These are phyloP conservation scores for Botrytis fragariae DNA, from an alignment of 2,329 filamentous ascomycete genomes.

Conservation along the genomic window DNA sequence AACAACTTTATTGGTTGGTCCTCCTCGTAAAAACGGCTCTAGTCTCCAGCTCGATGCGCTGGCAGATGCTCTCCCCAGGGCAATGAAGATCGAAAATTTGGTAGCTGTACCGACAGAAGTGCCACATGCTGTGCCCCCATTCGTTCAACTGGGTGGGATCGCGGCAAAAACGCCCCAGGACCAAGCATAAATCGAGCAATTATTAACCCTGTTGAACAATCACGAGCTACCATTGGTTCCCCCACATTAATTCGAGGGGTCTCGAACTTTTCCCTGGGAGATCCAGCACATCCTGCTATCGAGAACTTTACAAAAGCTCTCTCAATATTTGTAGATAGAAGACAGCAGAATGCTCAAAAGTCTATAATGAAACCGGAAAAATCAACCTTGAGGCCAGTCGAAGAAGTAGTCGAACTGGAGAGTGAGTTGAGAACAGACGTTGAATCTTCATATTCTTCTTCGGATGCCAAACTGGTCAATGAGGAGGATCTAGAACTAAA, in stretches of 20 bases:
- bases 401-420: background rate
- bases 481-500: background rate
- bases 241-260: background rate
- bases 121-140: background rate
- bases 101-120: background rate
- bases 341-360: background rate
- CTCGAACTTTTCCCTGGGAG: background rate
- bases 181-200: background rate
- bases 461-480: background rate
- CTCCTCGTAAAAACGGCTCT: background rate
- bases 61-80: background rate
- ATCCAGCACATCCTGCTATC: background rate
- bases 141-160: background rate
- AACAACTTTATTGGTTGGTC: background rate
- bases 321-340: background rate
- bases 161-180: background rate
- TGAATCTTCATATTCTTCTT: background rate
- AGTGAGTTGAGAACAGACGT: background rate
- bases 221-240: background rate
- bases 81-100: background rate
- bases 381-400: background rate
- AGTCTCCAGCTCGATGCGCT: background rate
- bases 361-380: background rate
- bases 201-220: background rate
- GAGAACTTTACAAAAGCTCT: background rate